These are phyloP conservation scores for Mollisia scopiformis DNA, from an alignment of 2,329 filamentous ascomycete genomes.

Conservation along the genomic window DNA sequence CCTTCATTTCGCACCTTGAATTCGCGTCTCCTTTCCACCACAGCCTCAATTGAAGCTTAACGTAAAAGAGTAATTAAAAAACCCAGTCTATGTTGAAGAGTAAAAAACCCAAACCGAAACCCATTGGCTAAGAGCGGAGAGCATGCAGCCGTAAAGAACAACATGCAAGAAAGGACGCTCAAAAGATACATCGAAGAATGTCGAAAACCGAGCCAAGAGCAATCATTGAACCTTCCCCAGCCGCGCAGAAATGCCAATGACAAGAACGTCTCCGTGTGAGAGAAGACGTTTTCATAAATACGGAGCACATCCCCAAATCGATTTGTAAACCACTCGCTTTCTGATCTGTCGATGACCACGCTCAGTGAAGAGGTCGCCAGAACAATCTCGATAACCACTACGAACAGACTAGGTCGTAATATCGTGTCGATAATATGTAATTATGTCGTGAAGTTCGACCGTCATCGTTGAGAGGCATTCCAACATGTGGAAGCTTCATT, in stretches of 20 bases:
- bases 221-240: constrained; percentile 20
- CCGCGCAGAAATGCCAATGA: constrained; percentile 33
- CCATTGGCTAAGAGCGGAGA: not conserved
- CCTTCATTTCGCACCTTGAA: too few relatives aligned
- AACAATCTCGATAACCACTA: constrained; percentile 10
- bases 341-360: constrained; percentile 22
- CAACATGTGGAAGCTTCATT: constrained; percentile 13
- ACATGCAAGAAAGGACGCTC: constrained; percentile 35
- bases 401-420: constrained; percentile 9
- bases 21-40: not conserved
- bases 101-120: constrained; percentile 12
- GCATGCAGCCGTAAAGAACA: constrained; percentile 18
- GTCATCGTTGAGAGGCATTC: not conserved
- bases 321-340: not conserved
- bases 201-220: constrained; percentile 13
- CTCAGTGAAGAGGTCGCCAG: constrained; percentile 36
- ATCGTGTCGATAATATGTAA: constrained; percentile 15
- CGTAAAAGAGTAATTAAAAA: constrained; percentile 11
- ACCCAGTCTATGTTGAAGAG: constrained; percentile 26
- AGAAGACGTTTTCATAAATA: constrained; percentile 6
- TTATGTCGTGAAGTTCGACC: not conserved
- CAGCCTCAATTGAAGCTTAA: not conserved
- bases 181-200: constrained; percentile 29
- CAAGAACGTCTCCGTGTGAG: constrained; percentile 13
- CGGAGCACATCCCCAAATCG: not conserved